phyloP scores from a whole-genome alignment of 371 early-diverging fungal species.

The Mucor circinelloides region DNA sequence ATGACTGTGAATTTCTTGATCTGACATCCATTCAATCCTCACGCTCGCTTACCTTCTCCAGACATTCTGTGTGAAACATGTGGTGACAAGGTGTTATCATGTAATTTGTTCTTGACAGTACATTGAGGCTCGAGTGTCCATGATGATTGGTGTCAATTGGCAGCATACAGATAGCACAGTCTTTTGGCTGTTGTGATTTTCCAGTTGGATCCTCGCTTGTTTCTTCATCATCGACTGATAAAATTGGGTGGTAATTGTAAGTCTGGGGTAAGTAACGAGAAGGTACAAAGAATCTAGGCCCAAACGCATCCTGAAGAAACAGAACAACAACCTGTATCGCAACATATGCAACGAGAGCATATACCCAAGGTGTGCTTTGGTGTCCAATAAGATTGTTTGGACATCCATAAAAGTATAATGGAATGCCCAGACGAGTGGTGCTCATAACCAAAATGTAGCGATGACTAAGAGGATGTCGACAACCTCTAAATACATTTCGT shows the following conservation, averaged over 20 bases:
- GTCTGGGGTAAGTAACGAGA: constrained; percentile 69
- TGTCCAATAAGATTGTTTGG: constrained; percentile 60
- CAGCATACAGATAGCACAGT: constrained; percentile 82
- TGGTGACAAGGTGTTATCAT: constrained; percentile 88
- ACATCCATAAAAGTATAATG: constrained; percentile 69
- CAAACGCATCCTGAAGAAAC: constrained; percentile 70
- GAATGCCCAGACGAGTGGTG: constrained; percentile 60
- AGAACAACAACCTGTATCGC: constrained; percentile 61
- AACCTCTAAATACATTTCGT: constrained; percentile 66
- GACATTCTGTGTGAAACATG: constrained; percentile 80
- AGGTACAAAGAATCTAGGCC: constrained; percentile 78
- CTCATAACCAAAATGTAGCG: constrained; percentile 70
- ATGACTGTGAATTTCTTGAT: background rate
- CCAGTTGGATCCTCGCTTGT: background rate
- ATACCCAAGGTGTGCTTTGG: constrained; percentile 57
- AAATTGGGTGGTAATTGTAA: constrained; percentile 71
- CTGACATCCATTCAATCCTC: background rate
- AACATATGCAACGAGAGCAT: constrained; percentile 59
- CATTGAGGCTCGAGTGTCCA: constrained; percentile 50
- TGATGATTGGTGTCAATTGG: constrained; percentile 53
- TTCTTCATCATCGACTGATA: constrained; percentile 58
- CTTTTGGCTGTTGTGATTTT: constrained; percentile 23
- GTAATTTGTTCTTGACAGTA: constrained; percentile 60
- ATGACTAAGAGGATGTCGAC: constrained; percentile 59
- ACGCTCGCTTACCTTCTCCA: constrained; percentile 55